A percentile compares a stretch with the other conserved stretches of the same genome.
phyloP scores from a whole-genome alignment of 2,329 filamentous ascomycete genomes.

The Botrytis medusae region DNA sequence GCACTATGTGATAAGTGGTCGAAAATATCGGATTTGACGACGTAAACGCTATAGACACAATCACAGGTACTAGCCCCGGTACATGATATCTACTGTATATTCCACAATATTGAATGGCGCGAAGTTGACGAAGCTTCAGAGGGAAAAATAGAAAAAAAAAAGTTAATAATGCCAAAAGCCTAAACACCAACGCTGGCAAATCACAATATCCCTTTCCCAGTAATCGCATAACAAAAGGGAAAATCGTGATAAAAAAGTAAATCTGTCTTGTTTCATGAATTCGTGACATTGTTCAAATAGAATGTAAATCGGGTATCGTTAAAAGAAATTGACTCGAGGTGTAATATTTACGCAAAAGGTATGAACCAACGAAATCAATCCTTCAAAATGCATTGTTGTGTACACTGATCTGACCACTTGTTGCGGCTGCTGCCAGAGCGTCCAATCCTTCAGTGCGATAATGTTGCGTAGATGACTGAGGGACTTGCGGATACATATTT shows the following conservation, averaged over 20 bases:
- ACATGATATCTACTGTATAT: not conserved
- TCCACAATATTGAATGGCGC: not conserved
- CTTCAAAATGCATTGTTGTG: slow-evolving; percentile 27
- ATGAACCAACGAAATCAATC: slow-evolving; percentile 40
- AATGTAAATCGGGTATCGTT: slow-evolving; percentile 8
- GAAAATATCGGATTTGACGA: not conserved
- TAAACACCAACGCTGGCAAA: slow-evolving; percentile 6
- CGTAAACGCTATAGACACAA: not conserved
- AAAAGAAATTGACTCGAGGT: slow-evolving; percentile 7
- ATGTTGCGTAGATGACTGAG: slow-evolving; percentile 41
- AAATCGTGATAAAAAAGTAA: not conserved
- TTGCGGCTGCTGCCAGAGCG: slow-evolving; percentile 64
- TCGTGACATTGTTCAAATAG: not conserved
- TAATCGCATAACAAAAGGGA: not conserved
- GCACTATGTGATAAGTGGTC: not conserved
- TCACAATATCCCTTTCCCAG: not conserved
- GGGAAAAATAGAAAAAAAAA: not conserved
- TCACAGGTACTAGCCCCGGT: not conserved
- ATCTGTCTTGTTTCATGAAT: slow-evolving; percentile 14
- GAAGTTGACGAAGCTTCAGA: not conserved
- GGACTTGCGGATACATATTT: slow-evolving; percentile 38
- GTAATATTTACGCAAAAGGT: slow-evolving; percentile 5
- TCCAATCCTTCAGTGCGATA: slow-evolving; percentile 55
- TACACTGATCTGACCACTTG: slow-evolving; percentile 47
- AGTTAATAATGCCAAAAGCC: not conserved